Evolutionary conservation across 1,139 yeast genomes (phyloP), one percentile per base, ranked within the genome.

Genomic region (Meyerozyma smithsonii): DNA sequence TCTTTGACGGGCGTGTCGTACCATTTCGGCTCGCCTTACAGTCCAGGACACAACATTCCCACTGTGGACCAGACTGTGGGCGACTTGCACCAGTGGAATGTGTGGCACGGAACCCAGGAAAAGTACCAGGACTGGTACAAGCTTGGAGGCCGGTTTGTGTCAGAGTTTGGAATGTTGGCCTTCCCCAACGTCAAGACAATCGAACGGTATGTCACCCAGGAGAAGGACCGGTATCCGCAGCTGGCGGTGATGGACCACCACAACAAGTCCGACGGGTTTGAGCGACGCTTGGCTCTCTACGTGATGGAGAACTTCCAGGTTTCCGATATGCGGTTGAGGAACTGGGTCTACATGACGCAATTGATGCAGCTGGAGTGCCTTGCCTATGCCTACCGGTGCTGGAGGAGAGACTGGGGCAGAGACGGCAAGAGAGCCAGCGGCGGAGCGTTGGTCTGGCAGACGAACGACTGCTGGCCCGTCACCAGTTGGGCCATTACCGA

Each of bases 401-500:
- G 77, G 75, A 59, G 75, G 52, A 48, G 74, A 14, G 55, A 66
- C 41, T 73, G 79, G 79, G 32, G 35, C 5, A 32, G 37, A n/a
- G 39, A 28, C 7, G 38, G 32, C 5, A 46, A 56, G 36, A 51
- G 69, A 39, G 56, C 61, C 39, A 49, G 51, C 35, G 72, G 72
- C 11, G 77, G 77, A 0, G 66, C 69, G 2, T 50, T 72, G 28
- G 76, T 73, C 5, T 73, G 79, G 79, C 79, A 72, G 50, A 52
- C 69, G 18, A 72, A 73, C 43, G 79, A 73, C 48, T 73, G 78
- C 48, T 72, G 76, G 75, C 78, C 78, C 3, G 71, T 61, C 7
- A 58, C 74, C 3, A 61, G 70, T 17, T 73, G 79, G 79, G 59
- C 77, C 1, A 54, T 71, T 23, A 55, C 66, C 26, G 79, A 72